Conservation (phyloP, 768 basidiomycete species). For the Lentinus tigrinus region DNA sequence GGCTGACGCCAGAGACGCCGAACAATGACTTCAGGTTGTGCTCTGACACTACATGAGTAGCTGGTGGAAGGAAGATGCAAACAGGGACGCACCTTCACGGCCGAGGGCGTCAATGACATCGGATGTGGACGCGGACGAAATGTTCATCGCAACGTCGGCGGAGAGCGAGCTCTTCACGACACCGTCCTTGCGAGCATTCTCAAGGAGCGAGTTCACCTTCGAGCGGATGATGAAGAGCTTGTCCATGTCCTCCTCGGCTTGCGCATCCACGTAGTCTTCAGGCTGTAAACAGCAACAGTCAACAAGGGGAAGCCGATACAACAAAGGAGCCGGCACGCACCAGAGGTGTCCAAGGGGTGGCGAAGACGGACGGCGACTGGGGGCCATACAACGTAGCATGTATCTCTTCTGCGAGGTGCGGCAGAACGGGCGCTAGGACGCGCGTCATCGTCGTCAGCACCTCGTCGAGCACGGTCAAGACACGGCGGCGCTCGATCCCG, state of each 20-base stretch:
- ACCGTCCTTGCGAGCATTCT: slow-evolving; percentile 72
- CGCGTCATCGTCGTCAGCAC: slow-evolving; percentile 68
- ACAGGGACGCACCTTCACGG: slow-evolving; percentile 35
- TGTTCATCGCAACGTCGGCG: slow-evolving; percentile 65
- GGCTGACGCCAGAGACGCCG: slow-evolving; percentile 70
- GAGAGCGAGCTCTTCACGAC: slow-evolving; percentile 74
- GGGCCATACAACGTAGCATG: slow-evolving; percentile 38
- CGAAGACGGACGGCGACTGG: slow-evolving; percentile 63
- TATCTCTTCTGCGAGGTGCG: slow-evolving; percentile 90
- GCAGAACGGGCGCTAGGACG: slow-evolving; percentile 81
- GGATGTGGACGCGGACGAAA: slow-evolving; percentile 38
- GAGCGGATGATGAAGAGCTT: slow-evolving; percentile 58
- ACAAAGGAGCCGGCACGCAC: slow-evolving; percentile 41
- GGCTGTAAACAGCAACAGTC: slow-evolving; percentile 37
- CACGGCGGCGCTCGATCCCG: slow-evolving; percentile 55
- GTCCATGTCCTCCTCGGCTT: slow-evolving; percentile 62
- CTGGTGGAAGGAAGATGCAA: not conserved
- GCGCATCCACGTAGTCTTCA: slow-evolving; percentile 58
- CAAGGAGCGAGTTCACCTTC: slow-evolving; percentile 64
- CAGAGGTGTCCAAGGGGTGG: slow-evolving; percentile 62
- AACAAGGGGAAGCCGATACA: not conserved
- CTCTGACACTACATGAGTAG: slow-evolving; percentile 47
- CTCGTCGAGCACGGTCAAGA: slow-evolving; percentile 70
- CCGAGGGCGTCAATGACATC: slow-evolving; percentile 40
- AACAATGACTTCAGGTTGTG: slow-evolving; percentile 69